Evolutionary conservation across 306 rosid species (phyloP).

Genomic region (Malus sylvestris): DNA sequence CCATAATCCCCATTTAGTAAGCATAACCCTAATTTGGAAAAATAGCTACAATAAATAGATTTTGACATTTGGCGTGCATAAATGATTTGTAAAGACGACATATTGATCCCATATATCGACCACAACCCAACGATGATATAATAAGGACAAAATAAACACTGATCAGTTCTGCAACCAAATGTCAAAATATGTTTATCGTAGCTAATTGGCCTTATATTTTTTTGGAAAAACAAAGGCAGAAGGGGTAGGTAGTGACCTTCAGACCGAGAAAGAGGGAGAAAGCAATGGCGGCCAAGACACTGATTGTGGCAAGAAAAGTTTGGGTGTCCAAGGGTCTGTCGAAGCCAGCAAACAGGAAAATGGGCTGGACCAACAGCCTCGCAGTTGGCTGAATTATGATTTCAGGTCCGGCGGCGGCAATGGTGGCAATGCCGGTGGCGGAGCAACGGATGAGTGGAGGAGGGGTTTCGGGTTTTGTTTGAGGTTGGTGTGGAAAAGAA

Average conservation of each 20-base stretch:
- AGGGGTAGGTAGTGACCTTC: constrained; percentile 38
- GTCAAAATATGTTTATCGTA: no score
- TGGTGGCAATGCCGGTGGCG: constrained; percentile 22
- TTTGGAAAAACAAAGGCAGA: neutral
- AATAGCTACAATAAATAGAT: no score
- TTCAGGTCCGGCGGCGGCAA: constrained; percentile 25
- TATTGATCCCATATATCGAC: no score
- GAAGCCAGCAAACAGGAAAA: constrained; percentile 46
- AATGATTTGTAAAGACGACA: no score
- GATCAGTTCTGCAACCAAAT: no score
- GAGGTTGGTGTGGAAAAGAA: constrained; percentile 29
- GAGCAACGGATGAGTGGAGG: constrained; percentile 16
- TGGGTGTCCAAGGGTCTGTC: constrained; percentile 61
- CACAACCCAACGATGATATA: no score
- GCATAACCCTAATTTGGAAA: no score
- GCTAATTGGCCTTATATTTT: no score
- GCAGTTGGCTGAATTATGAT: constrained; percentile 20
- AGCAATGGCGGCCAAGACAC: constrained; percentile 82
- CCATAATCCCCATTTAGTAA: neutral
- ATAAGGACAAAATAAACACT: no score
- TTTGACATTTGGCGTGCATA: no score
- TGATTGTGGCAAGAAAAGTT: constrained; percentile 64
- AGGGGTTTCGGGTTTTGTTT: constrained; percentile 26
- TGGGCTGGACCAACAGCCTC: constrained; percentile 43
- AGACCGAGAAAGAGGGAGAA: constrained; percentile 88